phyloP scores from a whole-genome alignment of 2,329 filamentous ascomycete species.

The Calonectria pauciramosa region DNA sequence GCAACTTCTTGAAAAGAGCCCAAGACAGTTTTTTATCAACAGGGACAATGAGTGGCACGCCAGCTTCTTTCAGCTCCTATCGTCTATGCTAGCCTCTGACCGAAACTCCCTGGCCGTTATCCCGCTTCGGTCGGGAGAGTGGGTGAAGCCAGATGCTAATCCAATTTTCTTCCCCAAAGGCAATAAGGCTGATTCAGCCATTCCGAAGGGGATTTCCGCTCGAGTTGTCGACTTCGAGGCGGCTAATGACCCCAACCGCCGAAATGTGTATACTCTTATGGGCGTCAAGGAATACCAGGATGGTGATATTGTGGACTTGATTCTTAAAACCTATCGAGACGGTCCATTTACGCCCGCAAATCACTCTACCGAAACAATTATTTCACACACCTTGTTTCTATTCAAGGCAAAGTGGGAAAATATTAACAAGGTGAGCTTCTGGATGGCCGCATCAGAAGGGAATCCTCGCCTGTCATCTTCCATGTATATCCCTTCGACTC shows the following conservation, averaged over 20 bases:
- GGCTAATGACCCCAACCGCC: constrained; percentile 1
- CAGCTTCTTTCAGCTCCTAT: neutral
- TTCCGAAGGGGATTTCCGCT: constrained; percentile 11
- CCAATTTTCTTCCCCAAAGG: constrained; percentile 3
- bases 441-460: neutral
- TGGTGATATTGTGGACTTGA: neutral
- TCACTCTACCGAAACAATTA: neutral
- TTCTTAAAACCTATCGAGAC: neutral
- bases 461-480: neutral
- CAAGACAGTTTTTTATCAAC: neutral
- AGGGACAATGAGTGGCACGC: neutral
- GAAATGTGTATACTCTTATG: constrained; percentile 1
- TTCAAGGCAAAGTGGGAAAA: neutral
- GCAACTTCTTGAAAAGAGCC: neutral
- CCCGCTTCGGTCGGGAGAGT: neutral
- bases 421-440: neutral
- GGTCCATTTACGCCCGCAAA: neutral
- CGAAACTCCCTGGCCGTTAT: neutral
- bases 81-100: neutral
- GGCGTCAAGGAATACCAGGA: neutral
- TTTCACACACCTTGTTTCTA: constrained; percentile 14
- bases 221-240: constrained; percentile 2
- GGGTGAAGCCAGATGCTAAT: neutral
- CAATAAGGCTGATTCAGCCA: neutral
- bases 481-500: constrained; percentile 18